Base-by-base conservation (phyloP, 2,329 filamentous ascomycete genomes). In the Pochonia chlamydosporia region DNA sequence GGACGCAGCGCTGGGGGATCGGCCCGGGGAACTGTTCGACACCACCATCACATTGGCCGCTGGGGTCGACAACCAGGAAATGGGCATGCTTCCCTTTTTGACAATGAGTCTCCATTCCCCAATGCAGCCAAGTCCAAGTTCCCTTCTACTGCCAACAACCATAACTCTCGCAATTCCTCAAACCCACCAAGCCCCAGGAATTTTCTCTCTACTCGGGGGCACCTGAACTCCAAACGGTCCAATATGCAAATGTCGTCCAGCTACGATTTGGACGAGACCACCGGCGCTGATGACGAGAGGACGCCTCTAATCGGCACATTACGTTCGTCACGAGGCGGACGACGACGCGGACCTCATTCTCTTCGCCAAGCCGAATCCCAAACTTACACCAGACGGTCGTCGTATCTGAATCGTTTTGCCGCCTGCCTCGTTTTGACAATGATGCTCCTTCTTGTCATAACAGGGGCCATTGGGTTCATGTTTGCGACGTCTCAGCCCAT, bases 401-500 rank as follows among this genome's bases (percentile, higher is more conserved):
- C 87, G 57, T 77, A 87, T 70, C 63, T 85, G 65, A 72, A 81
- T 55, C 82, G 87, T 28, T 89, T 90, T 58, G 89, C 89, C n/a
- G 88, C 89, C 47, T 97, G 90, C 61, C 73, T 95, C 10, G 79
- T 96, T 11, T 77, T 96, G n/a, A 82, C 85, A 3, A 76, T 95
- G 52, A 82, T 96, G 70, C 70, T 96, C 20, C 68, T 93, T 31
- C 72, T 96, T 14, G 80, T 96, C 36, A 79, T 95, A 41, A 84
- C 89, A n/a, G 89, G 88, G 36, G 86, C 88, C 9, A 84, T 93
- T 31, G 88, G 86, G 20, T 93, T 97, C 64, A 83, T 96, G 67
- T 86, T 96, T 66, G 88, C 90, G 40, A 92, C 91, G 18, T 95
- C 91, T 25, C 90, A 95, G 60, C 88, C 91, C 6, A 78, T 99